Base-by-base conservation (phyloP, 179 eudicot species). In the Camellia oleifera region DNA sequence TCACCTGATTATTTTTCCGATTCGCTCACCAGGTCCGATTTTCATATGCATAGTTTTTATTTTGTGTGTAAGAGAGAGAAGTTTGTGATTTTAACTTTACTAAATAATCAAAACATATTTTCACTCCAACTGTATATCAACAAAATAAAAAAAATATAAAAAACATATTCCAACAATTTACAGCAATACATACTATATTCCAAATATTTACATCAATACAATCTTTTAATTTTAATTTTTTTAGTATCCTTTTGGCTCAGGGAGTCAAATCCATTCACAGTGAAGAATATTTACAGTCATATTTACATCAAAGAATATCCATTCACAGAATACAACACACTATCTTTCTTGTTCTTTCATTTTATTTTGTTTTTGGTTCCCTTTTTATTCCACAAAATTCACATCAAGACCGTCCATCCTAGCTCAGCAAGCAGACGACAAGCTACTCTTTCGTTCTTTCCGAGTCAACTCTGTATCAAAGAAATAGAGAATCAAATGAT, bases 241-340 rank as follows among this genome's bases (percentile, higher is more conserved):
- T 58, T 15, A 8, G 0, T 23, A 7, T 23, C 46, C 70, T 2
- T 9, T 69, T 13, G 44, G 72, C 4, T 69, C 15, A 44, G 52
- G 12, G 7, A 69, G 72, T 44, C 2, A 52, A 4, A 42, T 52
- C 71, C 63, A 76, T 63, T 76, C 20, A 76, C 71, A 76, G 20
- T 11, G 32, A 20, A 76, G 13, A 20, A 63, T 53, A 61, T 45
- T 57, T 53, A 75, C 23, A 20, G 3, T 44, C 78, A 76, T 76
- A 76, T 63, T 63, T 76, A 63, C 70, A 76, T 48, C 40, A 45
- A 76, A 48, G 71, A 76, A 76, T 63, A 62, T 17, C 5, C 61
- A 57, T 40, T 17, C 70, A 62, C 56, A 63, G 15, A 17, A 18
- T 46, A 50, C 57, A 76, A 4, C 42, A 45, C 77, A 60, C 20